These are phyloP conservation scores for Tulasnella sp. DNA, from an alignment of 768 basidiomycete species.

Conservation along the genomic window DNA sequence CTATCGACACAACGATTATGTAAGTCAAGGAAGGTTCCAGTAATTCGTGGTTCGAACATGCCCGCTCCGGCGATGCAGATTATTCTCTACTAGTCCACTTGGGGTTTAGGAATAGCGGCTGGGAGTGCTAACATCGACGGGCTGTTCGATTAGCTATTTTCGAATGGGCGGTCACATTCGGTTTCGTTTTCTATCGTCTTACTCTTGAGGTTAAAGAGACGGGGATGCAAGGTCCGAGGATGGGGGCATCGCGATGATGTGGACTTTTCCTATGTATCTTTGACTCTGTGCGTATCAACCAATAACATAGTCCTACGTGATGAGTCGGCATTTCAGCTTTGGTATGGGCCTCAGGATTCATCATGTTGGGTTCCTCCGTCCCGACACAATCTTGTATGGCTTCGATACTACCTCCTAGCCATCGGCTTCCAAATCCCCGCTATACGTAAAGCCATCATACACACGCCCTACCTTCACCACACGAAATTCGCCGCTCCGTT, in stretches of 20 bases:
- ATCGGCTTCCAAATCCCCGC: too few relatives aligned
- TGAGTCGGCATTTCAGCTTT: not conserved
- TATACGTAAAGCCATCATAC: not conserved
- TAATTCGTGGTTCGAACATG: too few relatives aligned
- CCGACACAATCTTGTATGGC: too few relatives aligned
- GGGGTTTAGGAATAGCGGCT: too few relatives aligned
- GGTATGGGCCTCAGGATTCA: not conserved
- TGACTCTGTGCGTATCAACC: not conserved
- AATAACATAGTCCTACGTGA: not conserved
- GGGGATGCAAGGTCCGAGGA: not conserved
- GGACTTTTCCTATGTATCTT: not conserved
- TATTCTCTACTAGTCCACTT: too few relatives aligned
- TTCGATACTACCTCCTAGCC: too few relatives aligned
- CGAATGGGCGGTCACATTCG: conserved; percentile 75
- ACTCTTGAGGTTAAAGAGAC: conserved; percentile 51
- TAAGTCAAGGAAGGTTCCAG: too few relatives aligned
- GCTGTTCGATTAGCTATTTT: conserved; percentile 54
- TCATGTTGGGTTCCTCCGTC: too few relatives aligned
- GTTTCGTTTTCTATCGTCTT: conserved; percentile 72
- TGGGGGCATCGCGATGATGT: not conserved
- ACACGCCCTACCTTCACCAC: not conserved
- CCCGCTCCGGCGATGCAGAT: too few relatives aligned
- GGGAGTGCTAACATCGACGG: not conserved
- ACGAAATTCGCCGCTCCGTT: not conserved
- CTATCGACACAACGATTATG: too few relatives aligned